Base-by-base conservation (phyloP, 2,329 filamentous ascomycete genomes). In the Metarhizium rileyi region DNA sequence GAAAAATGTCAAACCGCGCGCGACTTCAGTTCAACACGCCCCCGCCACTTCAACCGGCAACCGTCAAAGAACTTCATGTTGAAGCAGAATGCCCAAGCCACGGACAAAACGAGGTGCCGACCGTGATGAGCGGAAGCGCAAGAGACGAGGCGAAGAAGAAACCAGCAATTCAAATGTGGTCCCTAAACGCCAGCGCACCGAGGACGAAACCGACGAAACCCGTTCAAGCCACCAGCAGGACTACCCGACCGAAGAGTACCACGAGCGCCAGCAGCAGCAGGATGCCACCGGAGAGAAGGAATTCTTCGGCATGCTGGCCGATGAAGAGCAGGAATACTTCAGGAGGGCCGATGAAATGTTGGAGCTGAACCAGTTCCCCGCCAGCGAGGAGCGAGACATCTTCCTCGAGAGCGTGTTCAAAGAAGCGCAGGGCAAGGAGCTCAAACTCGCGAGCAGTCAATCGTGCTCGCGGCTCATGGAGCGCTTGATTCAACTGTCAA, bases 301-400 rank as follows among this genome's bases (percentile, higher is more conserved):
- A 50, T 98, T 95, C 72, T 97, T 94, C 60, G 93, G 93, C 55
- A 84, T 96, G 74, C 83, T 98, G 25, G 86, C 89, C 59, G 85
- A 94, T 49, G 81, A 94, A 57, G 93, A 98, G 72, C 89, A 95
- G 63, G 90, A 96, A 66, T 96, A 96, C 67, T 98, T 97, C 68
- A 85, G 87, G 57, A 82, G 83, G 44, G 90, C 90, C 48, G 90
- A 94, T 71, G 86, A 94, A 65, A 76, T 94, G 70, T 82, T 98
- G 52, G 90, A 95, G 66, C 69, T 88, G 57, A 93, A 97, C 69
- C 82, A 91, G 64, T 97, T 97, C 64, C 80, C 79, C 38, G 82
- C 83, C 36, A 66, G 80, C 47, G 88, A 95, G 57, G 86, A 90
- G 57, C 78, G 83, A 51, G 71, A 74, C 48, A 61, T 85, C 45